Percentiles rank a stretch among this genome's conserved stretches.
Conservation (phyloP, 1,284 basidiomycete species). For the Boletellus sp. region DNA sequence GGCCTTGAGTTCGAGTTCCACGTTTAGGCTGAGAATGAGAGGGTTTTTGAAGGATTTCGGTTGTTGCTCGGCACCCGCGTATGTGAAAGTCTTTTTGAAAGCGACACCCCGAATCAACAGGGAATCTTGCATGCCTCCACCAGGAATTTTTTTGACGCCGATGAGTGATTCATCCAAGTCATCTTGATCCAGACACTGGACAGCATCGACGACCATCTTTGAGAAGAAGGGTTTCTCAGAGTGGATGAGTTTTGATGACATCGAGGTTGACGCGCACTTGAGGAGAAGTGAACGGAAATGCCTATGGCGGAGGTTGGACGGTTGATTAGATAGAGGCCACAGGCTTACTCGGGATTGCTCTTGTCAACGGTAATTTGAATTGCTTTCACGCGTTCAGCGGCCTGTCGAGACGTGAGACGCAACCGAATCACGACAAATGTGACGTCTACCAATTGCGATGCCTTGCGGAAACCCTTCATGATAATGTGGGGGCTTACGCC, state of each 20-base stretch:
- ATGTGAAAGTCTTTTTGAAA: conserved; percentile 99
- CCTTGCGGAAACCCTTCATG: conserved; percentile 93
- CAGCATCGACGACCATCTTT: conserved; percentile 98
- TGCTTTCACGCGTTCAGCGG: conserved; percentile 83
- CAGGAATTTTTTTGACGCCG: conserved; percentile 98
- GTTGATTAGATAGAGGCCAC: conserved; percentile 2
- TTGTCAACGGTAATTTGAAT: conserved; percentile 92
- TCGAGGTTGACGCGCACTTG: conserved; percentile 96
- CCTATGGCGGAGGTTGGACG: conserved; percentile 40
- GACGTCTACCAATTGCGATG: conserved; percentile 73
- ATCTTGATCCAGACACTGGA: conserved; percentile 87
- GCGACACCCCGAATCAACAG: conserved; percentile 87
- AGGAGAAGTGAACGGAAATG: conserved; percentile 91
- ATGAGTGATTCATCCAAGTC: conserved; percentile 96
- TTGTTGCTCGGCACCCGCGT: conserved; percentile 99
- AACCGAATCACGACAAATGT: conserved; percentile 4
- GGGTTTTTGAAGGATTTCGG: conserved; percentile 92
- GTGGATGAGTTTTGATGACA: conserved; percentile 99
- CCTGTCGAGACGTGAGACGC: conserved; percentile 45
- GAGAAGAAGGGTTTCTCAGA: conserved; percentile 99
- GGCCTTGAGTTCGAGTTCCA: conserved; percentile 98
- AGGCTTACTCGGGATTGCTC: conserved; percentile 79
- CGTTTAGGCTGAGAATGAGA: conserved; percentile 91
- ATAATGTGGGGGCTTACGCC: conserved; percentile 97
- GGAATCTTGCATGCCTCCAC: conserved; percentile 98